Evolutionary conservation across 169 alveolate genomes (phyloP).

Genomic region (Plasmodium cynomolgi): DNA sequence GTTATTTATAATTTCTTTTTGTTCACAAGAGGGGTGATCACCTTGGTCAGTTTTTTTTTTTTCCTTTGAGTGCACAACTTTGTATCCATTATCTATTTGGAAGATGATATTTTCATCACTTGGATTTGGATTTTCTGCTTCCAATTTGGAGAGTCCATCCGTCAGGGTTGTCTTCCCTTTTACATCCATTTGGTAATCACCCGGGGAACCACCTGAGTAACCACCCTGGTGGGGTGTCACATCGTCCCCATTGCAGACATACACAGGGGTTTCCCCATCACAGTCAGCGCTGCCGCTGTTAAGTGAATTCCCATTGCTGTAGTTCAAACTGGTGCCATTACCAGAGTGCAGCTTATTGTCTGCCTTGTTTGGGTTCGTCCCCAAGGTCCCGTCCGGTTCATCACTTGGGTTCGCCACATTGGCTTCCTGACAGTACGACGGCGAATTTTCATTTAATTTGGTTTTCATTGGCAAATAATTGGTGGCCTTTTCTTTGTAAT

Average conservation of each 20-base stretch:
- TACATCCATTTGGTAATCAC: background rate
- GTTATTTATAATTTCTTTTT: background rate
- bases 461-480: slow-evolving; percentile 4
- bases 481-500: slow-evolving; percentile 5
- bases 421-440: background rate
- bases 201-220: background rate
- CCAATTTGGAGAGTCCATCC: background rate
- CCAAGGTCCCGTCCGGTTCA: background rate
- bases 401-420: background rate
- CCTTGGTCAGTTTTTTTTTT: background rate
- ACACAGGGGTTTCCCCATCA: background rate
- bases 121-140: background rate
- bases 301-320: background rate
- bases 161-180: background rate
- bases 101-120: background rate
- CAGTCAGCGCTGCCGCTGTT: background rate
- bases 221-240: background rate
- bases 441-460: slow-evolving; percentile 1
- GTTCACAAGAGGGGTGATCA: background rate
- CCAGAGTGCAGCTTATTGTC: background rate
- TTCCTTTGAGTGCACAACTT: background rate
- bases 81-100: slow-evolving; percentile 8
- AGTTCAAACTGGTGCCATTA: background rate
- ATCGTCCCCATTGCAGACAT: background rate
- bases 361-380: background rate